Percentiles rank a stretch among this genome's conserved stretches.
Conservation (phyloP, 768 basidiomycete species). For the Suillus brevipes region DNA sequence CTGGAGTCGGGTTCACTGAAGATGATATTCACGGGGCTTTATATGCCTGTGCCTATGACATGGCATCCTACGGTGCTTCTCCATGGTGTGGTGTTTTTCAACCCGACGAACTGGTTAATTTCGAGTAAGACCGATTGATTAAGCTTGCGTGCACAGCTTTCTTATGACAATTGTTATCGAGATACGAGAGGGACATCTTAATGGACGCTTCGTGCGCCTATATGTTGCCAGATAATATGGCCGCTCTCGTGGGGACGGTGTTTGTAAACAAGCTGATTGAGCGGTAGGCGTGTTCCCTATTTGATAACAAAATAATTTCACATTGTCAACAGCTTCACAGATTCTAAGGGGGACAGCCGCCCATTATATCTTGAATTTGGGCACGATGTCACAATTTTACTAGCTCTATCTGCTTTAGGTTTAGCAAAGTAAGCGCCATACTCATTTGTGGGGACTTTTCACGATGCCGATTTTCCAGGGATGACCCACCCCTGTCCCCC, state of each 20-base stretch:
- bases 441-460: background rate
- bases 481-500: constrained; percentile 31
- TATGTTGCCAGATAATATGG: constrained; percentile 34
- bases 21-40: constrained; percentile 37
- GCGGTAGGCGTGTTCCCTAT: constrained; percentile 19
- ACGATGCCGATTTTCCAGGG: constrained; percentile 24
- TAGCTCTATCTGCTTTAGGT: constrained; percentile 36
- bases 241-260: constrained; percentile 34
- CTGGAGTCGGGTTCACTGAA: constrained; percentile 29
- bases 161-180: constrained; percentile 1
- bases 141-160: background rate
- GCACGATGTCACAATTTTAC: constrained; percentile 39
- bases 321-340: constrained; percentile 23
- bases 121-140: constrained; percentile 27
- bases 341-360: constrained; percentile 28
- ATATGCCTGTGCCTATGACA: constrained; percentile 39
- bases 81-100: constrained; percentile 39
- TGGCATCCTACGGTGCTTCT: constrained; percentile 33
- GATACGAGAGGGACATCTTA: constrained; percentile 37
- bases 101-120: constrained; percentile 29
- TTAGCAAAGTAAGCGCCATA: constrained; percentile 26
- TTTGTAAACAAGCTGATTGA: constrained; percentile 36
- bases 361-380: constrained; percentile 38
- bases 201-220: constrained; percentile 38
- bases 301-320: background rate